Evolutionary conservation across 2,329 filamentous ascomycete genomes (phyloP).

Genomic region (Leptographium procerum): DNA sequence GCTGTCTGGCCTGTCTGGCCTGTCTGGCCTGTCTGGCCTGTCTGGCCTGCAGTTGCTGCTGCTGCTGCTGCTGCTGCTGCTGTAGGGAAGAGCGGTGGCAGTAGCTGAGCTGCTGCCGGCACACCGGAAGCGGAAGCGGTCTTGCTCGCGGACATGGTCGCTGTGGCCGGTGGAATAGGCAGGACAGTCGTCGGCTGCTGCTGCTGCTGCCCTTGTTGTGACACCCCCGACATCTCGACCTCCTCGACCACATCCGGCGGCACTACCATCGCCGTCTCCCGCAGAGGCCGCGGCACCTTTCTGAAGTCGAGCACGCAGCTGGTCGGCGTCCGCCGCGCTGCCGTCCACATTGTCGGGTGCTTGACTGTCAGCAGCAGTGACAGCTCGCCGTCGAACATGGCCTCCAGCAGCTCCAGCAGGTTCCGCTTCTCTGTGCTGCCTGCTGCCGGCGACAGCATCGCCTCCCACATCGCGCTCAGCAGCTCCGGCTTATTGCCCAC

Average conservation of each 20-base stretch:
- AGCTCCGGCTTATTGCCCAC: constrained; percentile 31
- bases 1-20: too few relatives aligned
- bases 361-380: constrained; percentile 34
- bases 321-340: constrained; percentile 12
- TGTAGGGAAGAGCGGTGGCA: background rate
- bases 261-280: background rate
- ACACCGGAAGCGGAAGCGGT: background rate
- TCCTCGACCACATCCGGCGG: background rate
- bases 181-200: too few relatives aligned
- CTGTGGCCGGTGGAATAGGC: background rate
- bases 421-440: constrained; percentile 36
- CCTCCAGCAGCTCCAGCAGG: constrained; percentile 37
- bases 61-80: background rate
- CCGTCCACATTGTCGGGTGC: constrained; percentile 35
- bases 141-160: too few relatives aligned
- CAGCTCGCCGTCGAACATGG: constrained; percentile 37
- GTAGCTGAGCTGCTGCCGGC: background rate
- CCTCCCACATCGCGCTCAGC: constrained; percentile 35
- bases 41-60: background rate
- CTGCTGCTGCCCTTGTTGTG: too few relatives aligned
- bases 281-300: constrained; percentile 10
- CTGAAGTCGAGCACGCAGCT: constrained; percentile 11
- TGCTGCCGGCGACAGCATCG: constrained; percentile 34
- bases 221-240: background rate
- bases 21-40: too few relatives aligned